These are phyloP conservation scores for Cyphellophora attinorum DNA, from an alignment of 2,329 filamentous ascomycete genomes.

Conservation along the genomic window DNA sequence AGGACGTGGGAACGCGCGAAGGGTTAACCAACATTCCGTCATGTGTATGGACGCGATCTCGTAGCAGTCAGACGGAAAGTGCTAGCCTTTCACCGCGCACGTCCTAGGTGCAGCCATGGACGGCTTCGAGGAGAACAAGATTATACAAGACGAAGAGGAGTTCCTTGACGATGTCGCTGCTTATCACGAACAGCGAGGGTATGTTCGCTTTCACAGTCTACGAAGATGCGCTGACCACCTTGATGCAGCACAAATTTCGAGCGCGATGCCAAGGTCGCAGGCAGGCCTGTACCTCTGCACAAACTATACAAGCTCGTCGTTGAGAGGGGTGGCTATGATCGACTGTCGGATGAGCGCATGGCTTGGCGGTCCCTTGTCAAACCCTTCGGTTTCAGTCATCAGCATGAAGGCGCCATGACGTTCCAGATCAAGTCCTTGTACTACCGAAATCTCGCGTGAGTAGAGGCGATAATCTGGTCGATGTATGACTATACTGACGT, in stretches of 20 bases:
- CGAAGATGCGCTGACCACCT: conserved; percentile 6
- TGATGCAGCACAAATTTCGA: conserved; percentile 57
- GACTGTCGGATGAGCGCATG: conserved; percentile 71
- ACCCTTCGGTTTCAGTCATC: conserved; percentile 64
- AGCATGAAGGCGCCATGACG: conserved; percentile 71
- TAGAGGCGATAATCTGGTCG: conserved; percentile 3
- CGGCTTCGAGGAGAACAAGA: too few species aligned
- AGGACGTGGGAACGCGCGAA: too few species aligned
- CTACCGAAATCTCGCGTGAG: conserved; percentile 71
- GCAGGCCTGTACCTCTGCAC: conserved; percentile 64
- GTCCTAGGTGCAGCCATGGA: too few species aligned
- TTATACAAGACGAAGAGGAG: conserved; percentile 56
- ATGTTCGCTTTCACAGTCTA: conserved; percentile 5
- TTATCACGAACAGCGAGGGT: conserved; percentile 71
- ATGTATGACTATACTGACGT: conserved; percentile 1
- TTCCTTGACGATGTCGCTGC: conserved; percentile 65
- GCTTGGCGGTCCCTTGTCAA: conserved; percentile 73
- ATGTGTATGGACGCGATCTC: too few species aligned
- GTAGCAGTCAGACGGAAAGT: too few species aligned
- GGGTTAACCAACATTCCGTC: too few species aligned
- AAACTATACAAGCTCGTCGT: conserved; percentile 71
- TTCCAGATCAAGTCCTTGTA: conserved; percentile 82
- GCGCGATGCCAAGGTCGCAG: conserved; percentile 69
- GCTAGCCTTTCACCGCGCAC: too few species aligned
- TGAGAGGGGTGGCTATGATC: conserved; percentile 74